phyloP scores from a whole-genome alignment of 2,329 filamentous ascomycete species.

The Talaromyces verruculosus region DNA sequence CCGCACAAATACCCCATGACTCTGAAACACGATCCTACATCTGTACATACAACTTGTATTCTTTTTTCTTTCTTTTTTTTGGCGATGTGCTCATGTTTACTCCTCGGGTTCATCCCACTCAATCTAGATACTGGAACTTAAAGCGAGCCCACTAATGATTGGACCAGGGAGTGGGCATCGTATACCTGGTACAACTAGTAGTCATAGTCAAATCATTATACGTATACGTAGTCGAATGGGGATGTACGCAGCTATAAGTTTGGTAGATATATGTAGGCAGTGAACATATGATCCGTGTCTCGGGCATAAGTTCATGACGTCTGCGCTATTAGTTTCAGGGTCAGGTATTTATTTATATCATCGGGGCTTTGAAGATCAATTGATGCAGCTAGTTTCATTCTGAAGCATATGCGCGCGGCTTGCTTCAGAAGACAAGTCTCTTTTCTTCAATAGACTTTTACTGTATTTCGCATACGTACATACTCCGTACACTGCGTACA shows the following conservation, averaged over 20 bases:
- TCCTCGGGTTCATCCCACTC: constrained; percentile 7
- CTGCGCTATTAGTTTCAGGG: neutral
- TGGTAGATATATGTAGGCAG: neutral
- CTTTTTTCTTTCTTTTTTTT: neutral
- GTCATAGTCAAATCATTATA: neutral
- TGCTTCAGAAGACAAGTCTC: neutral
- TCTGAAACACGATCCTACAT: neutral
- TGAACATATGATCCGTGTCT: constrained; percentile 1
- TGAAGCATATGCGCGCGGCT: neutral
- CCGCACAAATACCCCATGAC: neutral
- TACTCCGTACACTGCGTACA: neutral
- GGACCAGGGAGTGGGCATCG: neutral
- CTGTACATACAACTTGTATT: neutral
- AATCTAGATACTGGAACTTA: constrained; percentile 8
- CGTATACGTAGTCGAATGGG: neutral
- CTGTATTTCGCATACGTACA: neutral
- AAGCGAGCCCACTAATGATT: neutral
- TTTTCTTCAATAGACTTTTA: neutral
- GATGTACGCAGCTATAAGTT: neutral
- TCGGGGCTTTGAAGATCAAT: neutral
- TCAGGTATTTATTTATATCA: neutral
- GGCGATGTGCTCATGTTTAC: neutral
- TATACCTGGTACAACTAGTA: neutral
- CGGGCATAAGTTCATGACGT: neutral
- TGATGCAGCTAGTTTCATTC: constrained; percentile 8